Evolutionary conservation across 164 flowering plant genomes (phyloP), one percentile per base, ranked within the genome.

Genomic region (Umbilicus rupestris): DNA sequence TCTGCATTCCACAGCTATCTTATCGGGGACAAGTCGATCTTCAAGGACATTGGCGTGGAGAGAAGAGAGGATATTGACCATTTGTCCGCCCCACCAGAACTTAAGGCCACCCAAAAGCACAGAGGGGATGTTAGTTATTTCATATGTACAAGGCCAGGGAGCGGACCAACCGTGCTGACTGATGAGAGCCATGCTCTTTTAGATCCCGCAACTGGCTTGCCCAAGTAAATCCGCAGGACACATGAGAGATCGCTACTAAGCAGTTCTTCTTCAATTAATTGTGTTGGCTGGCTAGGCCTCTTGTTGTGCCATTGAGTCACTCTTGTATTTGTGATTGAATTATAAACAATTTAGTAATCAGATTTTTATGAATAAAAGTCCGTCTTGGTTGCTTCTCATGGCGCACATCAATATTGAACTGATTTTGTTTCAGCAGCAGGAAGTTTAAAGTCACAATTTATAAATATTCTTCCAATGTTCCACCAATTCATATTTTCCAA

Each of bases 101-200:
- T 77, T 16, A 85, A 81, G 67, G 88, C 78, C 52, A 39, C 78
- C n/a, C 82, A 80, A 69, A 83, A 75, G 72, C 68, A 55, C 67
- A 76, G 33, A 33, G 96, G 96, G 17, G 94, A 85, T 52, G 94
- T 89, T 46, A 87, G 85, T 69, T 92, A 95, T 62, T 95, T 94
- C 77, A 92, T 95, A 77, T 91, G 96, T 76, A 92, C 99, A 33
- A 85, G 81, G 74, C 96, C 89, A 52, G 99, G 99, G 41, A 78
- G 76, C 76, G 99, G 99, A 37, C 99, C 99, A 4, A 78, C 79
- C 30, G 55, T 88, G 72, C 80, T 88, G 12, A 57, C 78, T 9
- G 88, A 86, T 70, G 85, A 83, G 62, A 76, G 73, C 28, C 80
- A 74, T 57, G 82, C 90, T 66, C 99, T 95, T 74, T 82, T 95